Percentiles rank a stretch among this genome's conserved stretches.
These are phyloP conservation scores for Gentiana straminea DNA, from an alignment of 257 asterid species.

Conservation along the genomic window DNA sequence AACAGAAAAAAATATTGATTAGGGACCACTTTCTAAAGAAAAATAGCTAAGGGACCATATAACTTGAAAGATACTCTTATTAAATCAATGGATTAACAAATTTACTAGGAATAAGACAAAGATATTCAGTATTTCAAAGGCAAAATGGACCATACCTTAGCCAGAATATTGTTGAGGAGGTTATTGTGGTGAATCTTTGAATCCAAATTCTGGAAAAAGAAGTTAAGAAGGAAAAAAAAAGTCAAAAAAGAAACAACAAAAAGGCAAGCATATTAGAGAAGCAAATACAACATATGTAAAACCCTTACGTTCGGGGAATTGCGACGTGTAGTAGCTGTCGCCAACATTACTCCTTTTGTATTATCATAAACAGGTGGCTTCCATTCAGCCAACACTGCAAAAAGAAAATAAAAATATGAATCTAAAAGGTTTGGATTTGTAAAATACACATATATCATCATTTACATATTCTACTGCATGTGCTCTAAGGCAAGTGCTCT, in stretches of 20 bases:
- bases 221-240: neutral
- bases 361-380: slow-evolving; percentile 91
- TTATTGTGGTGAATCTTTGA: slow-evolving; percentile 93
- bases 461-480: no score
- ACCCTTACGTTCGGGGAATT: slow-evolving; percentile 84
- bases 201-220: slow-evolving; percentile 67
- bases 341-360: slow-evolving; percentile 56
- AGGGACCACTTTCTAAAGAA: no score
- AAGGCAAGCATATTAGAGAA: slow-evolving; percentile 1
- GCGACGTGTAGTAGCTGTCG: slow-evolving; percentile 93
- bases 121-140: neutral
- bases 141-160: slow-evolving; percentile 45
- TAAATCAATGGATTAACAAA: neutral
- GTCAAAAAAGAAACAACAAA: neutral
- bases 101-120: neutral
- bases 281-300: slow-evolving; percentile 5
- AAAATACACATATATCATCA: no score
- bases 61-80: no score
- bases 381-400: slow-evolving; percentile 89
- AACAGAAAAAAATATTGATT: no score
- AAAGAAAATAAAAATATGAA: neutral
- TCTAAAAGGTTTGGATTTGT: no score
- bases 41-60: no score
- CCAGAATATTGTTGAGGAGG: slow-evolving; percentile 88
- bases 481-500: no score